These are phyloP conservation scores for Suaeda aralocaspica DNA, from an alignment of 148 eudicot species.

Conservation along the genomic window DNA sequence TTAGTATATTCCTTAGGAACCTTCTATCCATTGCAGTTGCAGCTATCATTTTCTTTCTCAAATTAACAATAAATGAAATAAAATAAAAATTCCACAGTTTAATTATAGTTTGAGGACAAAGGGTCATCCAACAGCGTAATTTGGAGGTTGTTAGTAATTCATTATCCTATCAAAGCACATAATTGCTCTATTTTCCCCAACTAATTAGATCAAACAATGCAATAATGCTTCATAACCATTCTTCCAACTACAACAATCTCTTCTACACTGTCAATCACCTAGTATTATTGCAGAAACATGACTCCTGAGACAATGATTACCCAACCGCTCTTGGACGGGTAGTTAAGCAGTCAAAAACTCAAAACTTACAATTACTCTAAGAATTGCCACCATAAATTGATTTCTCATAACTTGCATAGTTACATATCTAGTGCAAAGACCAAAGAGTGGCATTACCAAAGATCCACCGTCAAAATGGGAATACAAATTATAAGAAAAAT, in stretches of 20 bases:
- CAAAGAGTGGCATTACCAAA: neutral
- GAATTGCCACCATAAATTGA: neutral
- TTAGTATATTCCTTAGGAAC: too few relatives aligned
- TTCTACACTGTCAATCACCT: neutral
- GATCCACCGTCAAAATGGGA: neutral
- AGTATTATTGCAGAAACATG: neutral
- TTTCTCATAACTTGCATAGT: neutral
- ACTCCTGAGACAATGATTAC: neutral
- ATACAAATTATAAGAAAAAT: neutral
- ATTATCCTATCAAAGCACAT: neutral
- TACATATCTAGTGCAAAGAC: neutral
- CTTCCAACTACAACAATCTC: neutral
- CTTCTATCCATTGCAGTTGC: too few relatives aligned
- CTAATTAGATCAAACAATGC: neutral
- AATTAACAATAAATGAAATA: too few relatives aligned
- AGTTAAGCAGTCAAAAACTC: too few relatives aligned
- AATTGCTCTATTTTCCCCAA: neutral
- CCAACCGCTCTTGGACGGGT: neutral
- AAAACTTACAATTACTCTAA: neutral
- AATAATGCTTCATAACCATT: neutral
- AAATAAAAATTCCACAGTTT: neutral
- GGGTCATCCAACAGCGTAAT: neutral
- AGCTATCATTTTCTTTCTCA: too few relatives aligned
- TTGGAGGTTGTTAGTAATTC: neutral
- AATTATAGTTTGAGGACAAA: neutral